A percentile compares a stretch with the other conserved stretches of the same genome.
These are phyloP conservation scores for Penicillium arizonense DNA, from an alignment of 495 filamentous ascomycete genomes.

Conservation along the genomic window DNA sequence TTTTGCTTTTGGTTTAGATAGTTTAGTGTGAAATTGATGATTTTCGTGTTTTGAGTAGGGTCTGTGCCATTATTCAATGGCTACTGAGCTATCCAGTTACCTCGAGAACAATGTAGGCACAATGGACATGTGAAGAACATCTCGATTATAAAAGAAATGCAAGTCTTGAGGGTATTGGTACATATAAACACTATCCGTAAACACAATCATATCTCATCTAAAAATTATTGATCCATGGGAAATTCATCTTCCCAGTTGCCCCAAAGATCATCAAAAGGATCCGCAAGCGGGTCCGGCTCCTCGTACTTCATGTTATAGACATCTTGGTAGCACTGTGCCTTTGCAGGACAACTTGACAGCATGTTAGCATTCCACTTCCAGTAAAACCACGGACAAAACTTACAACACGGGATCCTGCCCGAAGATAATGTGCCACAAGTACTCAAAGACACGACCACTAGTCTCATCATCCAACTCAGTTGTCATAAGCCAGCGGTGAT, in stretches of 20 bases:
- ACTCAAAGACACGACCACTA: conserved; percentile 67
- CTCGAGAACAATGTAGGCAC: too few relatives aligned
- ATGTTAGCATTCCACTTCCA: conserved; percentile 5
- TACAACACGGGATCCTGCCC: conserved; percentile 38
- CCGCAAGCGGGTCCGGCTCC: conserved; percentile 3
- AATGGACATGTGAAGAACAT: not conserved
- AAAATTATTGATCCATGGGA: not conserved
- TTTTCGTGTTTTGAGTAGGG: not conserved
- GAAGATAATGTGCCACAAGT: conserved; percentile 70
- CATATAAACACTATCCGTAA: not conserved
- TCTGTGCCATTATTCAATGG: too few relatives aligned
- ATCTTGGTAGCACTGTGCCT: conserved; percentile 29
- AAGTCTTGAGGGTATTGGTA: not conserved
- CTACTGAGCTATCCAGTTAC: too few relatives aligned
- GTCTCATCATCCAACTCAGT: conserved; percentile 56
- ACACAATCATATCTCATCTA: not conserved
- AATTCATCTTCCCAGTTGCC: conserved; percentile 2
- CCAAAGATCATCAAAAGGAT: conserved; percentile 4
- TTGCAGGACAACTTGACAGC: conserved; percentile 28
- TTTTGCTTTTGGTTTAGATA: not conserved
- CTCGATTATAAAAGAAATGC: not conserved
- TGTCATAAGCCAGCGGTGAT: conserved; percentile 58
- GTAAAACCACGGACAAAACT: conserved; percentile 9
- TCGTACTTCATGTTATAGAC: conserved; percentile 27
- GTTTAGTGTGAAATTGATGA: not conserved